Conservation (phyloP, 305 asterid species). For the Fraxinus dipetala region DNA sequence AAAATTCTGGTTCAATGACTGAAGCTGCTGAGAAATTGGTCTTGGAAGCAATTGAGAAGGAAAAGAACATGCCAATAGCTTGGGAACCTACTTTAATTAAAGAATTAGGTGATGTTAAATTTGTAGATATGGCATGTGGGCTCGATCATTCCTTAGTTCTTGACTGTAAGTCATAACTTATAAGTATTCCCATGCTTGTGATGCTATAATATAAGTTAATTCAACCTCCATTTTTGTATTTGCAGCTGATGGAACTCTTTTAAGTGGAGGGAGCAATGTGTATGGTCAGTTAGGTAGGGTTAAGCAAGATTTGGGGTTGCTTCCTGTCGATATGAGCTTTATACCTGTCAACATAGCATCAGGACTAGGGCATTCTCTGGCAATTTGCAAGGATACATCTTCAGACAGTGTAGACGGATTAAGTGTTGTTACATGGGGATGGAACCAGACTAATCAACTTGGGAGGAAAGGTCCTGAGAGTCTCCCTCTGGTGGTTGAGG, state of each 20-base stretch:
- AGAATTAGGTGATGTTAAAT: slow-evolving; percentile 53
- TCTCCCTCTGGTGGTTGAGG: slow-evolving; percentile 50
- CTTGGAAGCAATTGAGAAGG: slow-evolving; percentile 76
- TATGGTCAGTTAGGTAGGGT: slow-evolving; percentile 83
- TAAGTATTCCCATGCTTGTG: background rate
- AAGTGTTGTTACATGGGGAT: slow-evolving; percentile 80
- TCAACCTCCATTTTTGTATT: slow-evolving; percentile 7
- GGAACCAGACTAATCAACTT: slow-evolving; percentile 76
- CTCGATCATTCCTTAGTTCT: slow-evolving; percentile 84
- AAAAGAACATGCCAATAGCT: slow-evolving; percentile 75
- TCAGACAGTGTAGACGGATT: slow-evolving; percentile 29
- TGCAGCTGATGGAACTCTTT: slow-evolving; percentile 71
- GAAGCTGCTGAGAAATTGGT: slow-evolving; percentile 68
- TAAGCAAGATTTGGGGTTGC: slow-evolving; percentile 57
- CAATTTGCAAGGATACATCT: slow-evolving; percentile 44
- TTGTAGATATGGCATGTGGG: slow-evolving; percentile 74
- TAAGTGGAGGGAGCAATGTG: slow-evolving; percentile 85
- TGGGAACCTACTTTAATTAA: slow-evolving; percentile 82
- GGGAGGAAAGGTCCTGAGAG: slow-evolving; percentile 68
- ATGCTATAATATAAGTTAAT: background rate
- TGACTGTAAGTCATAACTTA: slow-evolving; percentile 49
- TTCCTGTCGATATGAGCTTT: slow-evolving; percentile 41
- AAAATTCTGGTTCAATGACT: slow-evolving; percentile 30
- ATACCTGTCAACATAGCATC: slow-evolving; percentile 57
- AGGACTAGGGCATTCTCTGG: slow-evolving; percentile 85